These are phyloP conservation scores for Dothideomycetes sp. DNA, from an alignment of 2,329 filamentous ascomycete genomes.

Conservation along the genomic window DNA sequence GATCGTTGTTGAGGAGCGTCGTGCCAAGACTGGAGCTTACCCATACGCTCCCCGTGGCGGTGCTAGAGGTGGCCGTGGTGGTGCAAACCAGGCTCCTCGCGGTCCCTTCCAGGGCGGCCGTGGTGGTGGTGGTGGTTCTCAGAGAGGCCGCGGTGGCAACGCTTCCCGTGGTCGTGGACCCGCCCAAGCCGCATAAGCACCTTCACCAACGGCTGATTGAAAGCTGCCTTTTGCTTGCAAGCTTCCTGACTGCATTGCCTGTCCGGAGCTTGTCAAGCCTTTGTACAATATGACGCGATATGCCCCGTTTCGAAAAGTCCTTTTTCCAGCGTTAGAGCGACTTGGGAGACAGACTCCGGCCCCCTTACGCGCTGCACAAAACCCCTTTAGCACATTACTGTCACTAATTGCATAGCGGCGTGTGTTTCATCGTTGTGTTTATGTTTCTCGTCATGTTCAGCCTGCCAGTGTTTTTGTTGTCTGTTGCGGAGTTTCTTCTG, in stretches of 20 bases:
- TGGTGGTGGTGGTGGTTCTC: constrained; percentile 50
- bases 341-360: constrained; percentile 7
- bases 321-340: constrained; percentile 13
- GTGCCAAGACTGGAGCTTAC: constrained; percentile 42
- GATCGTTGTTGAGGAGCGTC: constrained; percentile 82
- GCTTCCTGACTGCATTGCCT: background rate
- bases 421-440: constrained; percentile 11
- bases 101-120: constrained; percentile 62
- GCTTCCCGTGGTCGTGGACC: constrained; percentile 21
- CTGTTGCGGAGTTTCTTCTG: constrained; percentile 10
- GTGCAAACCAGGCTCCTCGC: constrained; percentile 39
- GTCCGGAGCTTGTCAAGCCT: background rate
- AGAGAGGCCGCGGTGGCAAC: constrained; percentile 36
- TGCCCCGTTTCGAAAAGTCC: constrained; percentile 12
- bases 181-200: constrained; percentile 18
- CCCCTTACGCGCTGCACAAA: constrained; percentile 6
- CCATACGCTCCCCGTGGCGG: constrained; percentile 30
- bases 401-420: constrained; percentile 14
- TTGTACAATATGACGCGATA: constrained; percentile 13
- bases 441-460: background rate
- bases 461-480: constrained; percentile 9
- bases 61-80: constrained; percentile 33
- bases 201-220: background rate
- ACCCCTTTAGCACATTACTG: constrained; percentile 4
- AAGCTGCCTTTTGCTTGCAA: background rate